Percentiles rank a stretch among this genome's conserved stretches.
phyloP scores from a whole-genome alignment of 2,329 filamentous ascomycete genomes.

The Fusarium pilosicola region DNA sequence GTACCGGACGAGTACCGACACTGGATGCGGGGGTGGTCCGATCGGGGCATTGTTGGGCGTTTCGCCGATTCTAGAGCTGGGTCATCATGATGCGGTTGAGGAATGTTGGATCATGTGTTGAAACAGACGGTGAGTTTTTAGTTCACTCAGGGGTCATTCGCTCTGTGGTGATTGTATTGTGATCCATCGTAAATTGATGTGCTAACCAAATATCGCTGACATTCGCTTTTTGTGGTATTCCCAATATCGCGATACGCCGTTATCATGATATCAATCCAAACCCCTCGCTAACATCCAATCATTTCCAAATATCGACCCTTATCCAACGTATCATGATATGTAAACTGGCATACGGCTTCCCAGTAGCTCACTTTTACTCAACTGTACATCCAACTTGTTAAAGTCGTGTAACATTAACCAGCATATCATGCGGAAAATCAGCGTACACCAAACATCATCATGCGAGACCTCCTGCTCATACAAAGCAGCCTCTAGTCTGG shows the following conservation, averaged over 20 bases:
- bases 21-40: constrained; percentile 8
- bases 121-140: constrained; percentile 7
- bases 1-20: constrained; percentile 1
- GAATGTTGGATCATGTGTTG: constrained; percentile 20
- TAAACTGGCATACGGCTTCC: constrained; percentile 67
- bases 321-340: constrained; percentile 49
- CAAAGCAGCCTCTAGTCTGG: constrained; percentile 24
- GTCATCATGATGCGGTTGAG: not conserved
- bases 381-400: constrained; percentile 62
- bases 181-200: not conserved
- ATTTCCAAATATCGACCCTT: not conserved
- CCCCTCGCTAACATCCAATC: not conserved
- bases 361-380: constrained; percentile 62
- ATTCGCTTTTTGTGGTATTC: not conserved
- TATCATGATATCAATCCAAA: constrained; percentile 21
- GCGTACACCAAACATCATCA: constrained; percentile 63
- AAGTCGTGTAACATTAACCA: constrained; percentile 69
- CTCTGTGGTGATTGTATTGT: not conserved
- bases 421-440: constrained; percentile 67
- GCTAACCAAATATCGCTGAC: not conserved
- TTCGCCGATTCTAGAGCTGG: not conserved
- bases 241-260: constrained; percentile 1
- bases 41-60: constrained; percentile 1
- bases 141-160: not conserved
- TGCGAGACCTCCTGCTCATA: constrained; percentile 43